phyloP scores from a whole-genome alignment of 257 asterid species.

The Petunia secreta region DNA sequence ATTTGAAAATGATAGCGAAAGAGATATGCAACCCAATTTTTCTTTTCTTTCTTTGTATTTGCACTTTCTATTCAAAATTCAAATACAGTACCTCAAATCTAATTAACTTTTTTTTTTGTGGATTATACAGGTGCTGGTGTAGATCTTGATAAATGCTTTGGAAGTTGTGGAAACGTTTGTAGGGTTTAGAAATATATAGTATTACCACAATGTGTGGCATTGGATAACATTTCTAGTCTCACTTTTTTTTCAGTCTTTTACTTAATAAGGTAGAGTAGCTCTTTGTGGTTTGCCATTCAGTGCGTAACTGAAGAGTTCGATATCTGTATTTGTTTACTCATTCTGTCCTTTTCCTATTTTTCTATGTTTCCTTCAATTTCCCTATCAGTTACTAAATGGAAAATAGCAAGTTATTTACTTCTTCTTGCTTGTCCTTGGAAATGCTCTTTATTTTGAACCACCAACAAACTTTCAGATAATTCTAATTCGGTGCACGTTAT shows the following conservation, averaged over 20 bases:
- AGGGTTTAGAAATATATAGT: constrained; percentile 4
- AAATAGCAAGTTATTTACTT: no score
- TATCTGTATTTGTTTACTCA: no score
- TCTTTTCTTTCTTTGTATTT: neutral
- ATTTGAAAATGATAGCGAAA: neutral
- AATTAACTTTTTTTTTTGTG: neutral
- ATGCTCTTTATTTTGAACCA: no score
- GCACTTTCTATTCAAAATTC: neutral
- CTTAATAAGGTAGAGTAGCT: no score
- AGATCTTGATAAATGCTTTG: constrained; percentile 8
- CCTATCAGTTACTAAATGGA: no score
- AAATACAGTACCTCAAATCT: neutral
- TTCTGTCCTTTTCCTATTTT: no score
- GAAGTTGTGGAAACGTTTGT: constrained; percentile 13
- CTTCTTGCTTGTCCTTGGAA: no score
- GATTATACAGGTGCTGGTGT: neutral
- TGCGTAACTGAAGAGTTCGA: no score
- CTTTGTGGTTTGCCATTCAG: no score
- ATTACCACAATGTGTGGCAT: neutral
- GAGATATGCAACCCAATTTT: neutral
- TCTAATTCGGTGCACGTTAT: no score
- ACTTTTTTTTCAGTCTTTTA: neutral
- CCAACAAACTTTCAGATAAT: no score
- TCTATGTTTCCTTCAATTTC: no score
- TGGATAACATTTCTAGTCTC: neutral